phyloP scores from a whole-genome alignment of 169 alveolate species.

The Eimeria brunetti region DNA sequence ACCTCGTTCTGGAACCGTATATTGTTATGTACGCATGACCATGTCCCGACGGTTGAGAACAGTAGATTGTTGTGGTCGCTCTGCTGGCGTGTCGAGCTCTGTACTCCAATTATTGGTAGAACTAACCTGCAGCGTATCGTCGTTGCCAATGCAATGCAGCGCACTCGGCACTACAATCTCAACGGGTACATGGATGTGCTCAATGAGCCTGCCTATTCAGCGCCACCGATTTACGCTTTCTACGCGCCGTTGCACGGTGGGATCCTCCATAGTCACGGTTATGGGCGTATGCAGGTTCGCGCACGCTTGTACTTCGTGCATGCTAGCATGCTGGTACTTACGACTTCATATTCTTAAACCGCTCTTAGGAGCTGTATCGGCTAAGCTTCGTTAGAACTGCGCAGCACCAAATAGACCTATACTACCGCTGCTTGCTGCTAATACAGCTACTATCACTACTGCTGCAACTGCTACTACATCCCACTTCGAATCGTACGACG shows the following conservation, averaged over 20 bases:
- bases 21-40: background rate
- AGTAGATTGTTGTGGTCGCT: background rate
- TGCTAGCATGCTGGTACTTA: too few relatives aligned
- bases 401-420: too few relatives aligned
- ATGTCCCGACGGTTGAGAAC: background rate
- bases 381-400: too few relatives aligned
- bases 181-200: background rate
- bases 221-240: background rate
- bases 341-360: background rate
- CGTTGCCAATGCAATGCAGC: background rate
- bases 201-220: background rate
- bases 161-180: background rate
- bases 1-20: background rate
- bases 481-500: too few relatives aligned
- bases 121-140: background rate
- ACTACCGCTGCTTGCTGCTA: too few relatives aligned
- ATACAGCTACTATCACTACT: too few relatives aligned
- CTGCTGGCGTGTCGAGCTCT: background rate
- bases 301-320: background rate
- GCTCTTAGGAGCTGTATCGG: background rate
- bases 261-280: background rate
- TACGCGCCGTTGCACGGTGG: background rate
- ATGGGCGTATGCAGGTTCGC: background rate
- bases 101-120: background rate
- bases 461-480: too few relatives aligned